These are phyloP conservation scores for Tolypocladium tropicale DNA, from an alignment of 2,329 filamentous ascomycete species.

Conservation along the genomic window DNA sequence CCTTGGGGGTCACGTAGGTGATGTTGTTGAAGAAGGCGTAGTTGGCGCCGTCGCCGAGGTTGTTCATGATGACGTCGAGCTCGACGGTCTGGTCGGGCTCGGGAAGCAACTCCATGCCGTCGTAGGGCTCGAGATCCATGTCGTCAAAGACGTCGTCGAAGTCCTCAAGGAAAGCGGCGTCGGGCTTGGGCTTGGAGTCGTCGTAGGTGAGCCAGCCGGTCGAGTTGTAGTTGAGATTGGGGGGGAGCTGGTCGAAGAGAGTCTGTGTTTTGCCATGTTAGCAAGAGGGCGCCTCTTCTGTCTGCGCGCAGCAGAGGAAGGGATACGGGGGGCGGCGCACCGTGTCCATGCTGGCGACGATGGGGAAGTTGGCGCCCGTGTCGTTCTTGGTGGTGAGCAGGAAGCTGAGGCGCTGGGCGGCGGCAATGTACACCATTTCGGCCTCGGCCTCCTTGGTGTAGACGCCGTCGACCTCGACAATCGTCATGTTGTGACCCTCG, in stretches of 20 bases:
- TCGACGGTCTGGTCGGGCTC: slow-evolving; percentile 53
- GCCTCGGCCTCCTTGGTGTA: slow-evolving; percentile 52
- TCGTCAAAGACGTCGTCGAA: slow-evolving; percentile 62
- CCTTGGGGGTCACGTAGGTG: slow-evolving; percentile 64
- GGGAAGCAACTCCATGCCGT: slow-evolving; percentile 49
- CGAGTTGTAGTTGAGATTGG: slow-evolving; percentile 56
- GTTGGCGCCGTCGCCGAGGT: slow-evolving; percentile 49
- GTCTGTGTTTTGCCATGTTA: slow-evolving; percentile 27
- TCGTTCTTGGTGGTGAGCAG: slow-evolving; percentile 54
- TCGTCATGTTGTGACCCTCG: slow-evolving; percentile 54
- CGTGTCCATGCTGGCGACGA: slow-evolving; percentile 61
- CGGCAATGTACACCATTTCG: slow-evolving; percentile 53
- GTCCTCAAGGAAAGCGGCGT: slow-evolving; percentile 45
- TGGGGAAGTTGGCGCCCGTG: slow-evolving; percentile 52
- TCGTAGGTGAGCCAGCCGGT: slow-evolving; percentile 57
- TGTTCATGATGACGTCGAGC: slow-evolving; percentile 53
- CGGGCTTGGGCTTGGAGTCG: slow-evolving; percentile 30
- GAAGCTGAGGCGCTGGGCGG: slow-evolving; percentile 57
- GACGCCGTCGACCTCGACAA: slow-evolving; percentile 65
- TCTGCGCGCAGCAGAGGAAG: neutral
- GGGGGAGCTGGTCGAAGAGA: slow-evolving; percentile 59
- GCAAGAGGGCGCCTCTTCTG: neutral
- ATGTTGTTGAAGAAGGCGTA: slow-evolving; percentile 66
- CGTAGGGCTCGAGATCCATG: slow-evolving; percentile 57
- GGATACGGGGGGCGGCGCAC: slow-evolving; percentile 22